Evolutionary conservation across 208 protist species (phyloP).

Genomic region (Vickermania ingenoplastis): DNA sequence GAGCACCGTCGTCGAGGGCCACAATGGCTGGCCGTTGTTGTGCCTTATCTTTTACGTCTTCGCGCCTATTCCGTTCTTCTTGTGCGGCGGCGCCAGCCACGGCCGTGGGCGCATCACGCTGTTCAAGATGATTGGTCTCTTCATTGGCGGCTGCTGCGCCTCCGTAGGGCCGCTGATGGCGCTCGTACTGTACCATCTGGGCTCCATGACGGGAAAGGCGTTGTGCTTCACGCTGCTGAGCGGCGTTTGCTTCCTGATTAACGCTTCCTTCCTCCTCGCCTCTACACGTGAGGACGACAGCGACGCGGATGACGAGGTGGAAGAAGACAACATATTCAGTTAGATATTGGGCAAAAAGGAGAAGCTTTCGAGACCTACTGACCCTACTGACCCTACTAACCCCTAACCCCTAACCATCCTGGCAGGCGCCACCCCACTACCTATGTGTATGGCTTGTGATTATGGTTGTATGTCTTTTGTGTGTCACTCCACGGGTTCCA

Average conservation of each 20-base stretch:
- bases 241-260: conserved; percentile 9
- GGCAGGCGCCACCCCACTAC: too few relatives aligned
- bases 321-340: conserved; percentile 9
- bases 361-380: neutral
- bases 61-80: conserved; percentile 43
- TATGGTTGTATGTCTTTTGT: too few relatives aligned
- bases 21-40: conserved; percentile 48
- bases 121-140: conserved; percentile 38
- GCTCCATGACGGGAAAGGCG: conserved; percentile 25
- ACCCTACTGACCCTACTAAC: too few relatives aligned
- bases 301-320: neutral
- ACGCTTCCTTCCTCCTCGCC: neutral
- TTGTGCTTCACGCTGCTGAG: conserved; percentile 34
- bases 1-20: conserved; percentile 30
- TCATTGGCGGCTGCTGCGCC: conserved; percentile 47
- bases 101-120: neutral
- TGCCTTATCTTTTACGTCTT: conserved; percentile 42
- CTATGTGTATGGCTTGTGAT: too few relatives aligned
- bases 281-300: neutral
- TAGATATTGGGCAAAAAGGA: neutral
- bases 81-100: conserved; percentile 21
- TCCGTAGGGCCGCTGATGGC: conserved; percentile 43
- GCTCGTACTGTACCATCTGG: conserved; percentile 51
- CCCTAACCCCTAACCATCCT: too few relatives aligned
- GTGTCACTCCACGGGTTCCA: too few relatives aligned